Evolutionary conservation across 192 early-diverging fungal species (phyloP).

Genomic region (Lunasporangiospora selenospora): DNA sequence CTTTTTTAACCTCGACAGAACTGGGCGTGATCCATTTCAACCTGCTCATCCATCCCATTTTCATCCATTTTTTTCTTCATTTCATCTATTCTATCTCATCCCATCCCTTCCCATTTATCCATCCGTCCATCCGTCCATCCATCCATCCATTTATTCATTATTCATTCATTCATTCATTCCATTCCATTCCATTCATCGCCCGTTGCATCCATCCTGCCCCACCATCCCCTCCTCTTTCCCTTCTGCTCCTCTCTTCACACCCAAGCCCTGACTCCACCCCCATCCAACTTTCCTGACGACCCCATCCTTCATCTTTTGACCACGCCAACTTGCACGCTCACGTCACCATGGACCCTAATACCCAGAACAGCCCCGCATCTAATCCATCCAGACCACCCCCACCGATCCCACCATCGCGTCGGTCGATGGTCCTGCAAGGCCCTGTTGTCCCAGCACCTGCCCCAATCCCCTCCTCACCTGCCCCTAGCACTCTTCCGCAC

Average conservation of each 20-base stretch:
- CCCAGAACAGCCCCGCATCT: not conserved
- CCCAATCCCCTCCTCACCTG: not conserved
- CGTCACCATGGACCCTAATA: slow-evolving; percentile 6
- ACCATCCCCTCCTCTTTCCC: not conserved
- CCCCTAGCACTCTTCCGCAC: not conserved
- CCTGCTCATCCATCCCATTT: no score
- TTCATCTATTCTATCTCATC: no score
- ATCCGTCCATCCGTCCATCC: no score
- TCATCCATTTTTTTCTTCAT: no score
- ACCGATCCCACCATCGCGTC: slow-evolving; percentile 35
- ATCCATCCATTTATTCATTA: no score
- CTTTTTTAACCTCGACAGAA: no score
- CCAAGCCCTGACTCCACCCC: not conserved
- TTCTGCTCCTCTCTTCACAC: not conserved
- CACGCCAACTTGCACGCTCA: not conserved
- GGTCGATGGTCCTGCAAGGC: slow-evolving; percentile 16
- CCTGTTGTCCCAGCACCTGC: not conserved
- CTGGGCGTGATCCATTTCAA: no score
- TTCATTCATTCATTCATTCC: slow-evolving; percentile 6
- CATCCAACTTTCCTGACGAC: not conserved
- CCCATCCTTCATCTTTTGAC: slow-evolving; percentile 3
- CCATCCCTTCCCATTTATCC: no score
- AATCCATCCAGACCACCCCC: slow-evolving; percentile 15
- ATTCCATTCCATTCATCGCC: no score
- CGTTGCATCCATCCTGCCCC: no score